Conservation (phyloP, 441 rosid species). For the Mallotus japonicus region DNA sequence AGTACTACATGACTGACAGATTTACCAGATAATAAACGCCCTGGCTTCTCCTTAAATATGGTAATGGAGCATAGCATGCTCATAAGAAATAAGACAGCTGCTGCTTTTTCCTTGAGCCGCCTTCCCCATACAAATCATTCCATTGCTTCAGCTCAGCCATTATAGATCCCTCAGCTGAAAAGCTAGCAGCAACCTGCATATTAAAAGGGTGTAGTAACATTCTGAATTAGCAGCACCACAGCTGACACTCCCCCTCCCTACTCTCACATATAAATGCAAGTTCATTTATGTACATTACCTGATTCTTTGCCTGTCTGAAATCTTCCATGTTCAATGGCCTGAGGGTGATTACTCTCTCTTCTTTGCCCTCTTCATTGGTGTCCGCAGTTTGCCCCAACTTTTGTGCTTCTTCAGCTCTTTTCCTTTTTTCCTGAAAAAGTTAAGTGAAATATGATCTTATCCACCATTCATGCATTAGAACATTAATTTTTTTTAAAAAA, state of each 20-base stretch:
- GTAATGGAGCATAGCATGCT: slow-evolving; percentile 1
- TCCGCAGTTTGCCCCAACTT: slow-evolving; percentile 43
- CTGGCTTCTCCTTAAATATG: background rate
- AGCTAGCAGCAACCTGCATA: slow-evolving; percentile 85
- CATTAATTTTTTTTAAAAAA: background rate
- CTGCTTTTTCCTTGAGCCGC: slow-evolving; percentile 81
- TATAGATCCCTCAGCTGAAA: slow-evolving; percentile 72
- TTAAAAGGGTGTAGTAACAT: slow-evolving; percentile 22
- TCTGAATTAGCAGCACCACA: background rate
- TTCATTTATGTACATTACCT: slow-evolving; percentile 36
- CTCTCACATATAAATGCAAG: too few species aligned
- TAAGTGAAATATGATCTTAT: background rate
- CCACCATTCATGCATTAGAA: background rate
- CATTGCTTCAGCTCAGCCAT: slow-evolving; percentile 86
- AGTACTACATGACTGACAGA: background rate
- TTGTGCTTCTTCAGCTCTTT: slow-evolving; percentile 56
- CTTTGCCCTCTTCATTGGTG: slow-evolving; percentile 46
- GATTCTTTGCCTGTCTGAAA: slow-evolving; percentile 87
- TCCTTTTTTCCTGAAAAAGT: slow-evolving; percentile 44
- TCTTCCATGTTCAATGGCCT: slow-evolving; percentile 90
- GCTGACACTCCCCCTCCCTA: too few species aligned
- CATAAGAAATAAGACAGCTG: slow-evolving; percentile 72
- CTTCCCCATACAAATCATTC: slow-evolving; percentile 84
- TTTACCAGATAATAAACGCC: too few species aligned
- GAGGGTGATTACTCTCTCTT: slow-evolving; percentile 53